phyloP scores from a whole-genome alignment of 495 filamentous ascomycete genomes.

The Penicillium cataractarum region DNA sequence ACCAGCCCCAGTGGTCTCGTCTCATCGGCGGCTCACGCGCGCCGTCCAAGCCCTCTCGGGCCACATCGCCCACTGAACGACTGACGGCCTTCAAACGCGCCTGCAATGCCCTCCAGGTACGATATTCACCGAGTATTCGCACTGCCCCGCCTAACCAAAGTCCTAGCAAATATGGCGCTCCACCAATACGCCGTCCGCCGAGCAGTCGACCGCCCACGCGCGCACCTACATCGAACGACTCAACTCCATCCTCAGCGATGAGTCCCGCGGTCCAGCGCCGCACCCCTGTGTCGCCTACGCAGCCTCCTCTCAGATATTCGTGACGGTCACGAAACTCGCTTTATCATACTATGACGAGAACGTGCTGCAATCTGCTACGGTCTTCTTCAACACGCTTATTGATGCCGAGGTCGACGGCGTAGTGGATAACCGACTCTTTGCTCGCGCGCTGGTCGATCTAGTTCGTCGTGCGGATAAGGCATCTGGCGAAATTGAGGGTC shows the following conservation, averaged over 20 bases:
- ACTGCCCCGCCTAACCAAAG: conserved; percentile 15
- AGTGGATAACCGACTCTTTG: conserved; percentile 81
- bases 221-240: conserved; percentile 65
- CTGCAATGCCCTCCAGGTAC: conserved; percentile 82
- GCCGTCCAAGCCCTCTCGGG: conserved; percentile 62
- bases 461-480: conserved; percentile 59
- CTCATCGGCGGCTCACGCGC: conserved; percentile 81
- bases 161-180: conserved; percentile 79
- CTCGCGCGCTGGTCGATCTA: conserved; percentile 79
- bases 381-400: conserved; percentile 84
- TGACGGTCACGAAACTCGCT: conserved; percentile 83
- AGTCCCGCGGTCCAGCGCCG: conserved; percentile 81
- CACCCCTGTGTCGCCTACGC: conserved; percentile 88
- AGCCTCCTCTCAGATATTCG: conserved; percentile 81
- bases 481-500: conserved; percentile 75
- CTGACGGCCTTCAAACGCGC: conserved; percentile 87
- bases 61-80: conserved; percentile 81
- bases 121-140: conserved; percentile 13
- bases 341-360: conserved; percentile 75
- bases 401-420: conserved; percentile 96
- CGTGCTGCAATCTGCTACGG: conserved; percentile 78
- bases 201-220: conserved; percentile 53
- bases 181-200: conserved; percentile 53
- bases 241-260: conserved; percentile 81
- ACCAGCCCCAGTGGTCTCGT: conserved; percentile 73